These are phyloP conservation scores for Pseudogymnoascus sp. DNA, from an alignment of 2,329 filamentous ascomycete genomes.

Conservation along the genomic window DNA sequence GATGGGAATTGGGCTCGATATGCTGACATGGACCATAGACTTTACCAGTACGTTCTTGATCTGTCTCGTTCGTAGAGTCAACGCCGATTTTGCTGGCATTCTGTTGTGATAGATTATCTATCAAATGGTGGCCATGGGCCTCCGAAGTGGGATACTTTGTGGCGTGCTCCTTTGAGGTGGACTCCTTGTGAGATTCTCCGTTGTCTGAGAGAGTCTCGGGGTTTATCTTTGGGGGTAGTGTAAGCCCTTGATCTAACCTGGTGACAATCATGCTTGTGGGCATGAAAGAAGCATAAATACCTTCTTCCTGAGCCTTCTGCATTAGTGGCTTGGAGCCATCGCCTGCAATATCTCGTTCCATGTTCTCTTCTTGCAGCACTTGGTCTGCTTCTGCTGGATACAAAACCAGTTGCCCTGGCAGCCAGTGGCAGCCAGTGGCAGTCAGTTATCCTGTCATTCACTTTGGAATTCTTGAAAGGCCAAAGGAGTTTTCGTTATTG, in stretches of 20 bases:
- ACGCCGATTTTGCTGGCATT: background rate
- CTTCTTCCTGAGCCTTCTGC: slow-evolving; percentile 18
- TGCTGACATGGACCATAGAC: background rate
- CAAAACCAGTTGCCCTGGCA: background rate
- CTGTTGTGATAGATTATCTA: background rate
- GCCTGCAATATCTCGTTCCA: background rate
- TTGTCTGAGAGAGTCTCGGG: background rate
- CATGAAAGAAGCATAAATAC: slow-evolving; percentile 23
- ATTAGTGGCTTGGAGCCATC: background rate
- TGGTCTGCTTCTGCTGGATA: background rate
- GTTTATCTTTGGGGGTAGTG: slow-evolving; percentile 22
- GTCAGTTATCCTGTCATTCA: background rate
- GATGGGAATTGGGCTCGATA: background rate
- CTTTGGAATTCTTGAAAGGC: background rate
- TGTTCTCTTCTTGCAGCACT: background rate
- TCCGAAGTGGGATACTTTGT: background rate
- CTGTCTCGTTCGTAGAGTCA: background rate
- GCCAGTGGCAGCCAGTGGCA: background rate
- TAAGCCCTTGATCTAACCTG: slow-evolving; percentile 23
- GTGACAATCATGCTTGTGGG: slow-evolving; percentile 11
- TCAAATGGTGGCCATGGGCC: background rate
- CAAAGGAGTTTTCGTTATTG: background rate
- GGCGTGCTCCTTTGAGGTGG: background rate
- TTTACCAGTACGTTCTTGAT: slow-evolving; percentile 4
- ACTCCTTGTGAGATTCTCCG: background rate